Base-by-base conservation (phyloP, 1,284 basidiomycete species). In the Coniferiporia sulphurascens region DNA sequence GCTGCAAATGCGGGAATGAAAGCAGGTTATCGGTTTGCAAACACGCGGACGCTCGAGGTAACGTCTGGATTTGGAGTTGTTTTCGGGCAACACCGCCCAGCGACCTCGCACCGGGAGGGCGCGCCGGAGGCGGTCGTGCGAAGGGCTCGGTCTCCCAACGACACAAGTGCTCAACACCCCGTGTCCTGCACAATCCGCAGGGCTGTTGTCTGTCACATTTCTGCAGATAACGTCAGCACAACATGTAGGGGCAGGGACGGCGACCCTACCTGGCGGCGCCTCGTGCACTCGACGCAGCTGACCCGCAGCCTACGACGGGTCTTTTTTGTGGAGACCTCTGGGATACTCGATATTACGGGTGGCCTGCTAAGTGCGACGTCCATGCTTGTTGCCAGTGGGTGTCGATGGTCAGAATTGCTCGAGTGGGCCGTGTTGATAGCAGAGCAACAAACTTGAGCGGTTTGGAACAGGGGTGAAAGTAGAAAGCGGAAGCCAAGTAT, bases 281-380 rank as follows among this genome's bases (percentile, higher is more conserved):
- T 81, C 1, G 81, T 80, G 65, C 81, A 83, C 66, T 82, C 80
- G 13, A 82, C 77, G 63, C 81, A 83, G 66, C 78, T 81, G 41
- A 81, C 69, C 46, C 80, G 74, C 52, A 78, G 68, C 13, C 78
- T 70, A 50, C 73, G 74, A 48, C 72, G 73, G 52, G 56, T 66
- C 56, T 60, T 69, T 67, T 65, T 74, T 73, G 21, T 73, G 73
- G 60, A 9, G 44, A 21, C 44, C 8, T 12, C 17, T 19, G 17
- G 19, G 4, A n/a, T 4, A 21, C 2, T 19, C 44, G 17, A 17
- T 8, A 9, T 46, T n/a, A 17, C 15, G 38, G 44, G 3, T 19
- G 44, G 44, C 44, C 19, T 46, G 38, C 15, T 41, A 41, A 41
- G 38, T 41, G 38, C 38, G 38, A 41, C 38, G 38, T 41, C 15